Evolutionary conservation across 2,329 filamentous ascomycete species (phyloP).

Genomic region (Fusarium penzigii): DNA sequence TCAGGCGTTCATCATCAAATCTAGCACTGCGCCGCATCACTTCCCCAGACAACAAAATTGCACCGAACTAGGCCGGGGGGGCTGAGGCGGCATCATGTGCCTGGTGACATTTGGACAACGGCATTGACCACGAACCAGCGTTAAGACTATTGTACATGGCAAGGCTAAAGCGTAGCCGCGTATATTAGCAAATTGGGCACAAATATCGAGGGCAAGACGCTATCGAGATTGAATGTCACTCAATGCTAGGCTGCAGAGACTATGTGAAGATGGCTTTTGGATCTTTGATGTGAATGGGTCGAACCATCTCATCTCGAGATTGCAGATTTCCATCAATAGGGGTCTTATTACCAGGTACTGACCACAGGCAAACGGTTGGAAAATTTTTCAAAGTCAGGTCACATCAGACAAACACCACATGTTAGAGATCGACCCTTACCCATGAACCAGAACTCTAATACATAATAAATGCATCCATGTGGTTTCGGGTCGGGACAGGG

Average conservation of each 20-base stretch:
- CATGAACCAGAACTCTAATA: background rate
- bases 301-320: background rate
- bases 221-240: background rate
- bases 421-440: background rate
- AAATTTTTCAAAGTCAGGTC: background rate
- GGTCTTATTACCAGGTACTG: background rate
- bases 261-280: background rate
- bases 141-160: background rate
- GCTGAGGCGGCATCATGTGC: background rate
- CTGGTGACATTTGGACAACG: background rate
- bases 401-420: background rate
- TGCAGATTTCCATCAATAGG: no score
- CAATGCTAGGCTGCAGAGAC: background rate
- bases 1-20: background rate
- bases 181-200: no score
- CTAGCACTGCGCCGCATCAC: slow-evolving; percentile 12
- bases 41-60: slow-evolving; percentile 23
- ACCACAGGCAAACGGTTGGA: background rate
- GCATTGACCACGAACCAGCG: background rate
- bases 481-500: no score
- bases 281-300: background rate
- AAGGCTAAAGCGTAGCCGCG: background rate
- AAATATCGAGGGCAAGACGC: background rate
- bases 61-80: background rate
- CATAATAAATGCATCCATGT: background rate